These are phyloP conservation scores for Russula brevipes DNA, from an alignment of 768 basidiomycete genomes.

Conservation along the genomic window DNA sequence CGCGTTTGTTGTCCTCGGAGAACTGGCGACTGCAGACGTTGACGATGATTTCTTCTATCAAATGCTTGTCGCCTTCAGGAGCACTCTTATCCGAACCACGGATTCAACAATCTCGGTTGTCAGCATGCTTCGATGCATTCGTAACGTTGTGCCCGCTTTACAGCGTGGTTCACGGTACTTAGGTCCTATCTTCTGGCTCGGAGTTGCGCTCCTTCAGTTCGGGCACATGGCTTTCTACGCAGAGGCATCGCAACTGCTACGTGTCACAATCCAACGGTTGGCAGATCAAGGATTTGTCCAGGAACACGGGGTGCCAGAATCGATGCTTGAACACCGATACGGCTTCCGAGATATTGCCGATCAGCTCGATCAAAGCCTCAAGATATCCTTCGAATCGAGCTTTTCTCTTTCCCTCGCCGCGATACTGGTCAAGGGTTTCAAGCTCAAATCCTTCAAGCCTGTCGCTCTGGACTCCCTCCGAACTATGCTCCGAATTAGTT, in stretches of 20 bases:
- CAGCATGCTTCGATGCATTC: constrained; percentile 85
- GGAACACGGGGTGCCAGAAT: constrained; percentile 44
- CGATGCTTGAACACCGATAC: constrained; percentile 60
- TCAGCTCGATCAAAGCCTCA: constrained; percentile 68
- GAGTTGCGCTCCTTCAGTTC: constrained; percentile 75
- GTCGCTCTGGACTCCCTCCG: constrained; percentile 58
- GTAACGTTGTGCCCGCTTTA: constrained; percentile 68
- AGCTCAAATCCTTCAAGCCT: constrained; percentile 58
- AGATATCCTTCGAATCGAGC: constrained; percentile 69
- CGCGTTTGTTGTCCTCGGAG: constrained; percentile 77
- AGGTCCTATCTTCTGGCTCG: constrained; percentile 78
- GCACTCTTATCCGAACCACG: constrained; percentile 59
- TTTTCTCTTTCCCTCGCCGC: constrained; percentile 81
- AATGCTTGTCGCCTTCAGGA: constrained; percentile 82
- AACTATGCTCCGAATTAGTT: constrained; percentile 57
- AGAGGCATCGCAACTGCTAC: constrained; percentile 64
- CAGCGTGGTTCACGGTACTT: constrained; percentile 66
- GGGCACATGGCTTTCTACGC: constrained; percentile 65
- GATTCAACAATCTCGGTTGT: constrained; percentile 71
- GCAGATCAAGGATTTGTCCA: constrained; percentile 55
- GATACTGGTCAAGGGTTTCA: constrained; percentile 81
- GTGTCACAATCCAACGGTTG: constrained; percentile 60
- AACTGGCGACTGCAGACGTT: constrained; percentile 77
- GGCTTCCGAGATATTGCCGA: constrained; percentile 61
- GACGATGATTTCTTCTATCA: constrained; percentile 94